Evolutionary conservation across 2,329 filamentous ascomycete species (phyloP), one percentile per base, ranked within the genome.

Genomic region (Xylariaceae sp.): DNA sequence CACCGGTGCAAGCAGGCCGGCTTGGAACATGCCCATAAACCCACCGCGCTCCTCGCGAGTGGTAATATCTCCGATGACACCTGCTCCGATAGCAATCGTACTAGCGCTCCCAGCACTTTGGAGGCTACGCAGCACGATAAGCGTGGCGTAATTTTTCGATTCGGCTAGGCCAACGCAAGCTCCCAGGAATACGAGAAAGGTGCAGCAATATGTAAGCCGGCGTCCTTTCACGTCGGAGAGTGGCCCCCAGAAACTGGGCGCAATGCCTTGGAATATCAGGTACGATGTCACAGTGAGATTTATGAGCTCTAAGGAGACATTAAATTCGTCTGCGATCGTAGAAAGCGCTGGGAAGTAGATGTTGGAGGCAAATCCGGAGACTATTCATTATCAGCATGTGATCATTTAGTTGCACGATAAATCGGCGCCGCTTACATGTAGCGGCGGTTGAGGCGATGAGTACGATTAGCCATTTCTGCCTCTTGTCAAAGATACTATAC

Each of bases 1-100:
- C 0, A 74, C 68, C 12, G 75, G 79, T 23, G 74, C 72, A 9
- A 73, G 65, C 23, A 70, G 36, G 2, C 69, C 71, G 3, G 66
- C 31, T 43, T 75, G 77, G 44, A 76, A 79, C 62, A 77, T 77
- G 36, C 78, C 83, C 62, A 86, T 79, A 65, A 81, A 82, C 6
- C 76, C 72, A 16, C 83, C 84, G 44, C 86, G 76, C 64, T 88
- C 84, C 0, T 78, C 76, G 1, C 78, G 78, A 0, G 82, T 84
- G 0, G 80, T 79, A 3, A 87, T 75, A 62, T 89, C 87, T 1
- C 80, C 81, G 3, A 88, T 79, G 0, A 87, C 79, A 0, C 79
- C 85, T 2, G 67, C 65, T 4, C 70, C 69, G 14, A 89, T 73
- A 0, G 85, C 79, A 23, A 87, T 76, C 0, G 83, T 86, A 6